These are phyloP conservation scores for Hygrophorus russula DNA, from an alignment of 768 basidiomycete genomes.

Conservation along the genomic window DNA sequence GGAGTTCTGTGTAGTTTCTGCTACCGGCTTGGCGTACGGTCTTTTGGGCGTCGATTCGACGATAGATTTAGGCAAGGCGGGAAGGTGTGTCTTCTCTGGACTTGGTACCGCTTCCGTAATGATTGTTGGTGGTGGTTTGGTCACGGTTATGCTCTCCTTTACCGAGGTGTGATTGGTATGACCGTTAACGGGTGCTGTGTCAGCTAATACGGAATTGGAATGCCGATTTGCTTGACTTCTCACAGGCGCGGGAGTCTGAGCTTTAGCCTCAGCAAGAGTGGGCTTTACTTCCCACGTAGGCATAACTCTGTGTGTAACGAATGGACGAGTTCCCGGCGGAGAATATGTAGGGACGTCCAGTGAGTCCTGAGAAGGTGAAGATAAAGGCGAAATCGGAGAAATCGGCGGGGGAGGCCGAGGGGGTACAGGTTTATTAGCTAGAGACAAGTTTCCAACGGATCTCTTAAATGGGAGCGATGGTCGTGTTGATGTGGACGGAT, in stretches of 20 bases:
- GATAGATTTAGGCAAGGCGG: not conserved
- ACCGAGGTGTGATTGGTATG: not conserved
- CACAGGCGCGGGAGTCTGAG: conserved; percentile 1
- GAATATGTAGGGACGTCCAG: conserved; percentile 22
- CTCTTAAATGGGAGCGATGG: conserved; percentile 7
- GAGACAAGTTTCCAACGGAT: conserved; percentile 7
- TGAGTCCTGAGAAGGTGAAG: conserved; percentile 34
- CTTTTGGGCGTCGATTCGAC: not conserved
- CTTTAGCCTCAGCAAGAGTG: conserved; percentile 1
- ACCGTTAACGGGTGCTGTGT: not conserved
- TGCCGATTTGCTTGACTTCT: not conserved
- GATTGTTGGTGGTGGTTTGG: not conserved
- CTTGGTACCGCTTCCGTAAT: too few relatives aligned
- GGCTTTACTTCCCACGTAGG: conserved; percentile 16
- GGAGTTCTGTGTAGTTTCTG: conserved; percentile 5
- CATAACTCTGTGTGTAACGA: conserved; percentile 17
- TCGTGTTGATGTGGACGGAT: conserved; percentile 5
- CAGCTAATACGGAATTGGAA: not conserved
- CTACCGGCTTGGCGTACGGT: not conserved
- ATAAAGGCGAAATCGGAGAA: conserved; percentile 35
- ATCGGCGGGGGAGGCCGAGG: conserved; percentile 12
- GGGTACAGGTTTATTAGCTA: conserved; percentile 3
- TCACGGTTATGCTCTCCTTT: not conserved
- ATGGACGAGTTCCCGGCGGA: conserved; percentile 17
- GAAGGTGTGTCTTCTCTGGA: not conserved